Evolutionary conservation across 495 filamentous ascomycete species (phyloP), one percentile per base, ranked within the genome.

Genomic region (Sordaria brevicollis): DNA sequence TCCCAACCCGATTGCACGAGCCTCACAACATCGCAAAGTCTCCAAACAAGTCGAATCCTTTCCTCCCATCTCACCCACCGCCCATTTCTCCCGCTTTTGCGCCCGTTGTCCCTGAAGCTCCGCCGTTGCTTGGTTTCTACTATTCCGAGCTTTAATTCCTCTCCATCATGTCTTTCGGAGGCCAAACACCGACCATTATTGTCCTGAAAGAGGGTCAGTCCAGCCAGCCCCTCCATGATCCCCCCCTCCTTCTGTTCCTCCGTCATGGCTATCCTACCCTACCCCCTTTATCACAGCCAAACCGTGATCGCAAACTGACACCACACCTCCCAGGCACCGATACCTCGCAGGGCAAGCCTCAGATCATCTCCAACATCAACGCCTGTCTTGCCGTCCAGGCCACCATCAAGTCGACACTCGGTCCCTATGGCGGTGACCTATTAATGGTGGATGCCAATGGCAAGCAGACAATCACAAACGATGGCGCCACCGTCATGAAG

Each of bases 401-500:
- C 41, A 97, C 95, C 69, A 92, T 99, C 80, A 92, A 94, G 84
- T 92, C 90, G 77, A 99, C 95, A 15, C 84, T 99, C 57, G 95
- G 95, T n/a, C 95, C 95, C 10, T 99, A 98, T 81, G 95, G 95
- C 76, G 95, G 95, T 71, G 95, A 99, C 82, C 83, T 99, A 77
- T 86, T 99, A 75, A 87, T 99, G 79, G 95, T 99, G 70, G 96
- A 99, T 81, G 88, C 86, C 76, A 97, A 97, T 85, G 95, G 95
- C 78, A 90, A 80, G 79, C 93, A 96, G 83, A 99, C 95, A 73
- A 97, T 99, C 76, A 99, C 95, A 65, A 99, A 99, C 80, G 95
- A 99, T 87, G 95, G 95, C 77, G 95, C 95, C 54, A 99, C 95
- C 29, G 95, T 98, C 54, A 99, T 99, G 95, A 65, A 97, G 93